Conservation (phyloP, 148 eudicot genomes). For the Arbutus unedo region DNA sequence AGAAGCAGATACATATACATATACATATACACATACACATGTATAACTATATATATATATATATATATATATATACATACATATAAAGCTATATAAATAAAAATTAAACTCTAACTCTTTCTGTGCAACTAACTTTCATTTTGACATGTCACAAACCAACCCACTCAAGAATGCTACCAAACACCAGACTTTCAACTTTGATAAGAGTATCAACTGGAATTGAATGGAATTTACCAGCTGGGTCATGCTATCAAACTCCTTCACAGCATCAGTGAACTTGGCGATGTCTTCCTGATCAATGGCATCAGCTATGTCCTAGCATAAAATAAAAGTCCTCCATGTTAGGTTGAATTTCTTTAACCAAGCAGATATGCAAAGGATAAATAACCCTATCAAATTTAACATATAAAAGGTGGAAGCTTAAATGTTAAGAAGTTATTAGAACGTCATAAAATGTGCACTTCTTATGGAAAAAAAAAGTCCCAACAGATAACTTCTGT, state of each 20-base stretch:
- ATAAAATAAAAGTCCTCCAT: neutral
- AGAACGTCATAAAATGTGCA: neutral
- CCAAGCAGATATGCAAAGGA: neutral
- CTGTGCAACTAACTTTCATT: neutral
- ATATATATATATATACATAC: too few relatives aligned
- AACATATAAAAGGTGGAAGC: neutral
- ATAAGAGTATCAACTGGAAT: neutral
- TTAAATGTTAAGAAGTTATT: neutral
- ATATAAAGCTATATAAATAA: neutral
- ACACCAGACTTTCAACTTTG: neutral
- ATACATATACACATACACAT: too few relatives aligned
- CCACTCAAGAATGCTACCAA: neutral
- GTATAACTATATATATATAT: too few relatives aligned
- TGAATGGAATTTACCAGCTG: constrained; percentile 39
- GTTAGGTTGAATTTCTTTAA: constrained; percentile 8
- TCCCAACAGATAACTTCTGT: neutral
- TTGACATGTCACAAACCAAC: neutral
- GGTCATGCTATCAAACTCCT: constrained; percentile 56
- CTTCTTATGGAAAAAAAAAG: neutral
- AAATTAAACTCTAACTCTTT: neutral
- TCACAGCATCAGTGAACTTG: constrained; percentile 45
- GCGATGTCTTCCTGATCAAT: constrained; percentile 54
- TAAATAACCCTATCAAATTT: neutral
- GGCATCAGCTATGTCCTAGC: constrained; percentile 55
- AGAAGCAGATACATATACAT: too few relatives aligned